These are phyloP conservation scores for Podaxis mareebaensis DNA, from an alignment of 768 basidiomycete species.

Conservation along the genomic window DNA sequence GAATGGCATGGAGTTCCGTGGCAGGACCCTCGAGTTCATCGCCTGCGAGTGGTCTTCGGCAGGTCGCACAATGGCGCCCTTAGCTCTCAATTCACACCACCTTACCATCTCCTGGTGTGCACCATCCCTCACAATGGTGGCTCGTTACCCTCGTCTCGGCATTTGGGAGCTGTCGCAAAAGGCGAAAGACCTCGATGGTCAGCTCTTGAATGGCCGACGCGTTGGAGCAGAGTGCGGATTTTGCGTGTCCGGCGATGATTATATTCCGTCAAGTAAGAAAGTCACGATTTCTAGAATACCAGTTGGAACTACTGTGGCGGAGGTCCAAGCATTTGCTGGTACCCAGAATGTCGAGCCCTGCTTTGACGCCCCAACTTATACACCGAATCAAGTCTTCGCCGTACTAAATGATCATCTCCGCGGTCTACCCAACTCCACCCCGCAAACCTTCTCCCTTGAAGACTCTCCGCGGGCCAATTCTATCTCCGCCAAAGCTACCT, in stretches of 20 bases:
- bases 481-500: slow-evolving; percentile 40
- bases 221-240: slow-evolving; percentile 49
- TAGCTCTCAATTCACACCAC: slow-evolving; percentile 32
- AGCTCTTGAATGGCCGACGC: slow-evolving; percentile 37
- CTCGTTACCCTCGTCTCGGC: slow-evolving; percentile 35
- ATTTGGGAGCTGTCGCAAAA: slow-evolving; percentile 30
- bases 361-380: neutral
- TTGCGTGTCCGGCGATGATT: slow-evolving; percentile 9
- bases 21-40: slow-evolving; percentile 42
- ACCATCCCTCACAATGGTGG: slow-evolving; percentile 47
- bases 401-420: slow-evolving; percentile 10
- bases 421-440: neutral
- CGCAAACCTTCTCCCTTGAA: slow-evolving; percentile 8
- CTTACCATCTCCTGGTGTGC: slow-evolving; percentile 53
- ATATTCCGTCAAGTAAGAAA: neutral
- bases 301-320: neutral
- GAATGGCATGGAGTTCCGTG: slow-evolving; percentile 49
- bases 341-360: neutral
- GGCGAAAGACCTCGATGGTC: slow-evolving; percentile 37
- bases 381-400: slow-evolving; percentile 8
- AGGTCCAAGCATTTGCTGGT: slow-evolving; percentile 4
- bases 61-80: slow-evolving; percentile 36
- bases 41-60: slow-evolving; percentile 37
- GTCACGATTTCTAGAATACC: slow-evolving; percentile 14
- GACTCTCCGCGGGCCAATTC: neutral